phyloP scores from a whole-genome alignment of 768 basidiomycete species.

The Chalciporus pseudorubinellus region DNA sequence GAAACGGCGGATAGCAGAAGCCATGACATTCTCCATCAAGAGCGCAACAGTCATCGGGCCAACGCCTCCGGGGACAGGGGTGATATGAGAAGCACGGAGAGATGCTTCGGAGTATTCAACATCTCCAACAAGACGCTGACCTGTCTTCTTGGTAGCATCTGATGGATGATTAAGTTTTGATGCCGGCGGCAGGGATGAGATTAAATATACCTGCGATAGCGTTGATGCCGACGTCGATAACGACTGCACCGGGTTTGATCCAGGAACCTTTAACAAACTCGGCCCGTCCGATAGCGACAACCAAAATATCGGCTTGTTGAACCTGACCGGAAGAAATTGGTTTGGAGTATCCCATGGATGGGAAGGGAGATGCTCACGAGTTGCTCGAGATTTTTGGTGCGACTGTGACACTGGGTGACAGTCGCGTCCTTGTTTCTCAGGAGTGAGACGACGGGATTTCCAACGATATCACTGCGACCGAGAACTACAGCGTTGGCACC shows the following conservation, averaged over 20 bases:
- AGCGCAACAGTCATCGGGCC: conserved; percentile 99
- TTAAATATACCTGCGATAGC: conserved; percentile 72
- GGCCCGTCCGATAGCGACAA: conserved; percentile 95
- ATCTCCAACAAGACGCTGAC: conserved; percentile 94
- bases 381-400: conserved; percentile 74
- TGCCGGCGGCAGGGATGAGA: not conserved
- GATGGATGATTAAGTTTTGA: not conserved
- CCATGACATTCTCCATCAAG: conserved; percentile 92
- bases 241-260: conserved; percentile 92
- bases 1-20: conserved; percentile 81
- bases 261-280: conserved; percentile 90
- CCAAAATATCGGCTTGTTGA: conserved; percentile 83
- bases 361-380: conserved; percentile 52
- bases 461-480: conserved; percentile 97
- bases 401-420: conserved; percentile 96
- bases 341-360: conserved; percentile 9
- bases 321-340: conserved; percentile 46
- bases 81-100: conserved; percentile 82
- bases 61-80: conserved; percentile 97
- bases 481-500: conserved; percentile 89
- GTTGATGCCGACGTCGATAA: conserved; percentile 98
- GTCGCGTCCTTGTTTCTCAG: conserved; percentile 89
- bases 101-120: conserved; percentile 83
- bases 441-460: conserved; percentile 91
- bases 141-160: conserved; percentile 92